Conservation (phyloP, 768 basidiomycete species). For the Suillus americanus region DNA sequence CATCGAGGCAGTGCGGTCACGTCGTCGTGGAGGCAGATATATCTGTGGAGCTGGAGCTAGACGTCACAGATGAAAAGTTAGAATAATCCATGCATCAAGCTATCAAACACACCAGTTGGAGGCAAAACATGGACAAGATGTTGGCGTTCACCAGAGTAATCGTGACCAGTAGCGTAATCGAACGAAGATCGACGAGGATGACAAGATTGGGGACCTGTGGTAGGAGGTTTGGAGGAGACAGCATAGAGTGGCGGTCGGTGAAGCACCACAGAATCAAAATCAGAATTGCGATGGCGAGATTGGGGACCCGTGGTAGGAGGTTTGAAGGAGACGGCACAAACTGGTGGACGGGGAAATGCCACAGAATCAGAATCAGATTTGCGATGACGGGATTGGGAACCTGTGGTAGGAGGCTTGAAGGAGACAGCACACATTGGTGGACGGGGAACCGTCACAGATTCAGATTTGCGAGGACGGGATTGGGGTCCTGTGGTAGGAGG, state of each 20-base stretch:
- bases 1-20: neutral
- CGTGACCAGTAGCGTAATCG: neutral
- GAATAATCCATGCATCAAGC: neutral
- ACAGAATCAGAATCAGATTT: neutral
- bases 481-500: neutral
- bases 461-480: neutral
- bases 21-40: neutral
- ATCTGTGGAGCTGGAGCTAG: neutral
- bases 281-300: neutral
- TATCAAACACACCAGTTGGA: neutral
- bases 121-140: neutral
- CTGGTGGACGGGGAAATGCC: neutral
- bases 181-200: neutral
- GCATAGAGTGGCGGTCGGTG: neutral
- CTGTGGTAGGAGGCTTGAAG: neutral
- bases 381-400: neutral
- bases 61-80: neutral
- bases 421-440: conserved; percentile 1
- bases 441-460: neutral
- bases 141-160: neutral
- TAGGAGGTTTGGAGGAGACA: conserved; percentile 1
- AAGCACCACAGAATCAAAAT: neutral
- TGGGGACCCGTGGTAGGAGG: neutral
- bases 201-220: neutral
- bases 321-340: conserved; percentile 1